These are phyloP conservation scores for Zymoseptoria ardabiliae DNA, from an alignment of 2,329 filamentous ascomycete genomes.

Conservation along the genomic window DNA sequence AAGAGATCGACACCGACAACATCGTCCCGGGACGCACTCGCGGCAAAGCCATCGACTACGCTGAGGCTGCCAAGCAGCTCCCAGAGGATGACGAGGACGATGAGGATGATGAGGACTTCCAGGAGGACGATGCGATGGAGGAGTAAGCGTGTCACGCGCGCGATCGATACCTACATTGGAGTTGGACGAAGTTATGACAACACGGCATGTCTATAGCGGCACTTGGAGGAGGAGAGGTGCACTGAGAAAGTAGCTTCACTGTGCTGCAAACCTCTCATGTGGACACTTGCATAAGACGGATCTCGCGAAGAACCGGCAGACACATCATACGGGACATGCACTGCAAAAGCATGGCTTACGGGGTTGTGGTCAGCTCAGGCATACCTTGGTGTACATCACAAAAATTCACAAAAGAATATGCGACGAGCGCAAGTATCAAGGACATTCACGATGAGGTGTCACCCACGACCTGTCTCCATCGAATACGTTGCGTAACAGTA, in stretches of 20 bases:
- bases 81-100: slow-evolving; percentile 69
- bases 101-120: slow-evolving; percentile 63
- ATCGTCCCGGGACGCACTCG: slow-evolving; percentile 82
- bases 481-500: not conserved
- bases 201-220: not conserved
- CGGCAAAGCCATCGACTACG: slow-evolving; percentile 86
- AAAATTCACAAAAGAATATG: not conserved
- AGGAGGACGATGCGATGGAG: slow-evolving; percentile 49
- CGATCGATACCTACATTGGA: not conserved
- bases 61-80: slow-evolving; percentile 76
- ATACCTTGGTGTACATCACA: not conserved
- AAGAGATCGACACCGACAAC: slow-evolving; percentile 85
- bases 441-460: not conserved
- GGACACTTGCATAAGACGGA: not conserved
- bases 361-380: not conserved
- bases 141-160: slow-evolving; percentile 2
- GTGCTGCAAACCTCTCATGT: not conserved
- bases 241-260: no score
- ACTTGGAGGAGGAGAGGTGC: no score
- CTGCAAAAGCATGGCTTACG: not conserved
- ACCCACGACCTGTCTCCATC: no score
- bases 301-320: not conserved
- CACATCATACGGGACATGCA: not conserved
- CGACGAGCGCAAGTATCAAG: not conserved
- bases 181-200: not conserved